Base-by-base conservation (phyloP, 148 eudicot genomes). In the Heliosperma pusillum region DNA sequence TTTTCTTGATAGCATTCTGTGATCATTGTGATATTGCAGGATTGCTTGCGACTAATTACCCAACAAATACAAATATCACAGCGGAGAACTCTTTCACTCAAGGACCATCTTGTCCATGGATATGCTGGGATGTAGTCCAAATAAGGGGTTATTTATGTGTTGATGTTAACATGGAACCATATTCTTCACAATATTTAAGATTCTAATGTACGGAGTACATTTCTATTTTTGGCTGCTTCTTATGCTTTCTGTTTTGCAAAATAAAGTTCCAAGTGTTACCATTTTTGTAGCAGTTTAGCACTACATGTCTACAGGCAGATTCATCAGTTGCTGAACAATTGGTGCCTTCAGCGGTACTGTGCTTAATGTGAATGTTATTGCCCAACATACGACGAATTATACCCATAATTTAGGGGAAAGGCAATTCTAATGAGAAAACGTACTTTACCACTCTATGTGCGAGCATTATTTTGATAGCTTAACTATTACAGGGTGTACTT, bases 21-120 rank as follows among this genome's bases (percentile, higher is more conserved):
- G 24, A 66, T 40, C 10, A 19, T 64, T 29, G 68, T 33, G 44
- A 25, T 21, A 36, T 45, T 69, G 56, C 71, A 69, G 71, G 71
- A 22, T 69, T 44, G n/a, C 71, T 44, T 44, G 71, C 2, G 33
- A 69, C 71, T 22, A 45, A 45, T 2, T 29, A 45, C 71, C 29
- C 56, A 24, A 69, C 57, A 10, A 45, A 44, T 22, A 44, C 71
- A 69, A 15, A 45, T 47, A 27, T 15, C 57, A 2, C n/a, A 1
- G 26, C 55, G 1, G 71, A 69, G 24, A 66, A 64, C 12, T 36
- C 69, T 33, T 33, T 20, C 52, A 11, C 26, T 69, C 21, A 47
- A 52, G 42, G 29, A 45, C 17, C 73, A 50, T 24, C 21, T 25
- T 50, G 8, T 50, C 42, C 22, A 26, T 16, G 40, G 56, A 22